phyloP scores from a whole-genome alignment of 73 alveolate genomes.

The Tetrahymena elliotti region DNA sequence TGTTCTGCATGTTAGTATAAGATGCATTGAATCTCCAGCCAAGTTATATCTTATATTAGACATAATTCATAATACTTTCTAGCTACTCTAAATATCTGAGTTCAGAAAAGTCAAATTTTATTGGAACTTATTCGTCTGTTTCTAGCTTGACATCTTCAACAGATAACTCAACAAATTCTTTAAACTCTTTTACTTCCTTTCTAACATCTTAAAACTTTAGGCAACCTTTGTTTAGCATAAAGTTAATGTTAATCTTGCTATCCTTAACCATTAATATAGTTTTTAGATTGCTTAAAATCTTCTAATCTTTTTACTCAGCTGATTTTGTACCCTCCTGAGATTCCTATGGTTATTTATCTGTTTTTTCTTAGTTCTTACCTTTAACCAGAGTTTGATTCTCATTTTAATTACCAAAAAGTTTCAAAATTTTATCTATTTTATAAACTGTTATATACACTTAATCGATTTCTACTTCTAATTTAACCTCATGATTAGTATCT shows the following conservation, averaged over 20 bases:
- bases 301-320: background rate
- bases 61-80: background rate
- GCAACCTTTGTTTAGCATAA: background rate
- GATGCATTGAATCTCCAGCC: background rate
- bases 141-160: background rate
- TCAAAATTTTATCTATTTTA: background rate
- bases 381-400: background rate
- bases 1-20: background rate
- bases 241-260: background rate
- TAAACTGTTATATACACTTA: background rate
- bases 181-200: background rate
- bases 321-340: background rate
- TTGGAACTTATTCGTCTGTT: background rate
- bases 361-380: background rate
- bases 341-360: background rate
- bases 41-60: background rate
- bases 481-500: background rate
- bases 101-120: background rate
- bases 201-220: background rate
- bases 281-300: background rate
- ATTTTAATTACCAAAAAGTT: background rate
- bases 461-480: background rate
- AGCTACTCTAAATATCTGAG: background rate
- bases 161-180: background rate
- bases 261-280: background rate